Evolutionary conservation across 2,329 filamentous ascomycete genomes (phyloP).

Genomic region (Zelopaecilomyces penicillatus): DNA sequence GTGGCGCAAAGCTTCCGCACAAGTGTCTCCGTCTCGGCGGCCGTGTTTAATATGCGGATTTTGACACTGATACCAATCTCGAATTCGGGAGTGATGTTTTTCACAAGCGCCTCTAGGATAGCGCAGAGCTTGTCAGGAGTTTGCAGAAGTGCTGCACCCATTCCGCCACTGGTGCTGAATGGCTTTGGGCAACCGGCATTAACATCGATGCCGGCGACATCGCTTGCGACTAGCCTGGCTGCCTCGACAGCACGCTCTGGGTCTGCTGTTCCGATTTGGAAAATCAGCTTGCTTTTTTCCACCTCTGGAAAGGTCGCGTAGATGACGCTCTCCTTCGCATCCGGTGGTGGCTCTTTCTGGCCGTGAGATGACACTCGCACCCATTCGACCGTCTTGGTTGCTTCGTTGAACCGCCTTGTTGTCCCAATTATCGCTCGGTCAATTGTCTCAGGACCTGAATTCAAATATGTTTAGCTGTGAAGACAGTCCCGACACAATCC

Average conservation of each 20-base stretch:
- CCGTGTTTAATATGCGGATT: constrained; percentile 76
- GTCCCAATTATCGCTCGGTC: constrained; percentile 88
- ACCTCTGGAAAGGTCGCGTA: constrained; percentile 73
- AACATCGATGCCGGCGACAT: constrained; percentile 91
- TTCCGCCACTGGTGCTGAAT: constrained; percentile 86
- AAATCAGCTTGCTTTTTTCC: constrained; percentile 71
- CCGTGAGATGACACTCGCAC: constrained; percentile 66
- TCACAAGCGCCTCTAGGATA: constrained; percentile 76
- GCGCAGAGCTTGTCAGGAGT: constrained; percentile 76
- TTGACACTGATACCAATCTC: constrained; percentile 95
- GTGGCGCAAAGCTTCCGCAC: constrained; percentile 74
- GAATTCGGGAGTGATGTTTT: constrained; percentile 65
- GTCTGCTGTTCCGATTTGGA: constrained; percentile 83
- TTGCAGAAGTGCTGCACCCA: constrained; percentile 85
- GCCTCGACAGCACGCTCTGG: constrained; percentile 77
- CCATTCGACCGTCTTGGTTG: constrained; percentile 77
- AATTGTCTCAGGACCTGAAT: constrained; percentile 78
- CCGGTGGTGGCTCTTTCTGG: constrained; percentile 45
- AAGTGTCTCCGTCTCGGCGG: constrained; percentile 65
- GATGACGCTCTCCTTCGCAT: constrained; percentile 59
- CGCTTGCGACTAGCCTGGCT: constrained; percentile 71
- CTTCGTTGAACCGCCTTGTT: constrained; percentile 65
- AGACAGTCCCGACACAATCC: neutral
- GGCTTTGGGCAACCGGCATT: constrained; percentile 98
- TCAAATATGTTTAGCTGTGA: neutral